phyloP scores from a whole-genome alignment of 768 basidiomycete species.

The Sutorius australiensis region DNA sequence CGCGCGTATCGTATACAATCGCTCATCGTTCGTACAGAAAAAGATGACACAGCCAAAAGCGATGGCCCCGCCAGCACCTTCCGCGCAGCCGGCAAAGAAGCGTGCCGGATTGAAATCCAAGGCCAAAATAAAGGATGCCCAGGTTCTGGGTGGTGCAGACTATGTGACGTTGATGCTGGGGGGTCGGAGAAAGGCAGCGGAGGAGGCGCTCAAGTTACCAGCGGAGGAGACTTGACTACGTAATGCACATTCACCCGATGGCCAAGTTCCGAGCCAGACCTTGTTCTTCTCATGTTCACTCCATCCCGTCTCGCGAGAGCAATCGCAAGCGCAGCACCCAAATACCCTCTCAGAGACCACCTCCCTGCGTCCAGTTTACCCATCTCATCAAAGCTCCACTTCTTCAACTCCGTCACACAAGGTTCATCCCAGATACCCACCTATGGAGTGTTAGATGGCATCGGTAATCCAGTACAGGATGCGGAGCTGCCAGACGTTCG shows the following conservation, averaged over 20 bases:
- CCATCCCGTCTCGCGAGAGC: not conserved
- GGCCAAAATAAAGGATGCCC: conserved; percentile 30
- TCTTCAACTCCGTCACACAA: conserved; percentile 74
- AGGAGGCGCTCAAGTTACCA: conserved; percentile 65
- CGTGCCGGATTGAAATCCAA: conserved; percentile 27
- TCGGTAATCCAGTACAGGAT: conserved; percentile 68
- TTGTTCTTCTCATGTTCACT: conserved; percentile 15
- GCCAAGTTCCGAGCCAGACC: conserved; percentile 22
- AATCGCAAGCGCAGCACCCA: conserved; percentile 16
- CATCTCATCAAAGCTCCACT: conserved; percentile 64
- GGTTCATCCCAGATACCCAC: conserved; percentile 71
- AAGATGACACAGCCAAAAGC: conserved; percentile 16
- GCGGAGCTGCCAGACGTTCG: conserved; percentile 73
- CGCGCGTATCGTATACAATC: not conserved
- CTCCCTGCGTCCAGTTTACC: conserved; percentile 51
- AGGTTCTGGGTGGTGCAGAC: conserved; percentile 69
- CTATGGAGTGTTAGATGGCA: conserved; percentile 80
- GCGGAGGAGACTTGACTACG: conserved; percentile 6
- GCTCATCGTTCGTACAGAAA: conserved; percentile 19
- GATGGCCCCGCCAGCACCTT: not conserved
- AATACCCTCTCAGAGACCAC: conserved; percentile 19
- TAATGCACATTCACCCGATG: conserved; percentile 10
- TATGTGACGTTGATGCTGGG: conserved; percentile 73
- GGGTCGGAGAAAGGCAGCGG: conserved; percentile 59
- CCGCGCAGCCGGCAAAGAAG: conserved; percentile 26